Conservation (phyloP, 176 grass and related monocot genomes). For the Carex littledalei region DNA sequence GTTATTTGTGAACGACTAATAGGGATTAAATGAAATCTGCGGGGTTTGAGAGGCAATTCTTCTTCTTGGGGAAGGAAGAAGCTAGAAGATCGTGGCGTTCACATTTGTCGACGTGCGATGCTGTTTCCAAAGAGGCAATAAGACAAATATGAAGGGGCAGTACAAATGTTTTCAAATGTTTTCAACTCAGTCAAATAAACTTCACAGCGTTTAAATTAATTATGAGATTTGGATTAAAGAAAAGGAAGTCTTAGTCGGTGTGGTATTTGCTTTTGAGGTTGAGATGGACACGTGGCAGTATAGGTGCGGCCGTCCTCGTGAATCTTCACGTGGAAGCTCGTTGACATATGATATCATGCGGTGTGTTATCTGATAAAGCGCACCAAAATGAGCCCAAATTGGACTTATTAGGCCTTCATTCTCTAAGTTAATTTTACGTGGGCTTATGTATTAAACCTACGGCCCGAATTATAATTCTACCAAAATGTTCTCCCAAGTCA, state of each 20-base stretch:
- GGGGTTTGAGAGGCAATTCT: not conserved
- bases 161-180: not conserved
- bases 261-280: not conserved
- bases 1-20: not conserved
- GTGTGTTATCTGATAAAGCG: not conserved
- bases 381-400: not conserved
- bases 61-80: too few species aligned
- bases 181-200: too few species aligned
- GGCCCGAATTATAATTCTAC: not conserved
- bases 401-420: not conserved
- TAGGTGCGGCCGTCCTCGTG: constrained; percentile 7
- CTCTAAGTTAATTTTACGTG: not conserved
- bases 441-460: not conserved
- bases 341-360: not conserved
- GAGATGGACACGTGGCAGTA: constrained; percentile 16
- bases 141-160: too few species aligned
- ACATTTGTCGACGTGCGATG: constrained; percentile 30
- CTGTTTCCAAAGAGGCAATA: not conserved
- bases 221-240: not conserved
- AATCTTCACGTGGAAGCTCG: constrained; percentile 17
- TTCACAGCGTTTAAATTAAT: too few species aligned
- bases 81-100: constrained; percentile 19
- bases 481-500: not conserved
- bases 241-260: not conserved
- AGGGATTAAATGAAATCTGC: not conserved